Conservation (phyloP, 768 basidiomycete genomes). For the Mycena filopes region DNA sequence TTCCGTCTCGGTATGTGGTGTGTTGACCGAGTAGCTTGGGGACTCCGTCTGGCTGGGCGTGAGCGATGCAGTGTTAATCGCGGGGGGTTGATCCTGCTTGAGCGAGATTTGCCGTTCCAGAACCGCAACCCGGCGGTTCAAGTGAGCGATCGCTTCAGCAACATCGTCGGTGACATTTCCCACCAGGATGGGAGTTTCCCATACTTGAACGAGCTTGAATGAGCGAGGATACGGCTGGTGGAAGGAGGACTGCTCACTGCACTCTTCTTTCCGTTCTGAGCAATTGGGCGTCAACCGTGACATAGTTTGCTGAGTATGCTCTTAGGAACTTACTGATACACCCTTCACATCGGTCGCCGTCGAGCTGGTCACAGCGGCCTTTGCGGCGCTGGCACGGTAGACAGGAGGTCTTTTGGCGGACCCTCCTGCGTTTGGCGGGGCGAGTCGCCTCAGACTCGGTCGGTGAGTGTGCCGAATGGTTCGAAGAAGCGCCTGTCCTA, state of each 20-base stretch:
- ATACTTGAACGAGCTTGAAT: conserved; percentile 4
- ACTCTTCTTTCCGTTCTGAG: conserved; percentile 20
- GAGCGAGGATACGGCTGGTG: not conserved
- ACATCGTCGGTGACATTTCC: conserved; percentile 22
- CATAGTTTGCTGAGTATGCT: too few relatives aligned
- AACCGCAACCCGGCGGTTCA: conserved; percentile 16
- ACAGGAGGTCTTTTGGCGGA: conserved; percentile 22
- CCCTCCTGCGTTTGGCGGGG: conserved; percentile 18
- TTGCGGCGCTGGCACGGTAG: conserved; percentile 19
- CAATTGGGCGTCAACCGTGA: too few relatives aligned
- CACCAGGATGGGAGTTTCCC: conserved; percentile 16
- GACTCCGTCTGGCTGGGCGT: not conserved
- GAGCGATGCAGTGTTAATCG: not conserved
- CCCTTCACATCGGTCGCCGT: conserved; percentile 20
- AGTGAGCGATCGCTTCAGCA: conserved; percentile 13
- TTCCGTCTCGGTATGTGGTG: conserved; percentile 15
- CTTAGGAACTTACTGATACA: conserved; percentile 9
- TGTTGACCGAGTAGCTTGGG: not conserved
- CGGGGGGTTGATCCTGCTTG: conserved; percentile 4
- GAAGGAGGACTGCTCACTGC: not conserved
- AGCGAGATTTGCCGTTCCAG: conserved; percentile 20
- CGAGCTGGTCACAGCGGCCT: conserved; percentile 21
- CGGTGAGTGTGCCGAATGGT: not conserved
- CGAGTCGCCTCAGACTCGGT: conserved; percentile 3
- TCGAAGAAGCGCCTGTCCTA: not conserved